Base-by-base conservation (phyloP, 306 rosid species). In the Argentina anserina region DNA sequence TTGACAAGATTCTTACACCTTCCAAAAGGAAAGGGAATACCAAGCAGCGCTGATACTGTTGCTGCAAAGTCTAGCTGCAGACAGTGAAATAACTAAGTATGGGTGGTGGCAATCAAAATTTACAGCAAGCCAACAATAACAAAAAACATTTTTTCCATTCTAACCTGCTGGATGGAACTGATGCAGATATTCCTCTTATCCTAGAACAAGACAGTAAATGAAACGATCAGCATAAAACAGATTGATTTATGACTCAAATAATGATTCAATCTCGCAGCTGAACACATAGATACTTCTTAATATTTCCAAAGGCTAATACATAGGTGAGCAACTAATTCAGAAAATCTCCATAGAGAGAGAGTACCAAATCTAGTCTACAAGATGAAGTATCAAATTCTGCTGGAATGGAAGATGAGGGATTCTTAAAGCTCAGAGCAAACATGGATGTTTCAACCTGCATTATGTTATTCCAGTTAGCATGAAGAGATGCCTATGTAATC, bases 41-140 rank as follows among this genome's bases (percentile, higher is more conserved):
- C 98, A 70, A 94, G 90, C 86, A 91, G 80, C 2, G 95, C 96
- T 47, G 98, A 89, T 78, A 94, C 49, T 50, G 98, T 94, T 75
- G 76, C 97, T 61, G 98, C 92, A 90, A 94, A 94, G 79, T 94
- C 98, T 61, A 94, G 97, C 97, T 94, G 96, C 84, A 87, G 77
- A 49, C 76, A 78, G 75, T 67, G 74, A 81, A 59, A 80, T 29
- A 74, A 65, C 53, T 75, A 40, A 75, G 79, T 83, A 79, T 40
- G 62, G 64, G 67, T 70, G 75, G 52, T 15, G 76, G 41, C 60
- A 71, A 70, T 26, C 47, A 53, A 41, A 34, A 61, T 60, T 55
- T 55, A 41, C 62, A 76, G 65, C 59, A 68, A 78, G 72, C 9
- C 61, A 36, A 52, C 0, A 4, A 9, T 26, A 49, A 45, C 66